Evolutionary conservation across 1,139 yeast genomes (phyloP).

Genomic region (Hyphopichia wangnamkhiaoensis): DNA sequence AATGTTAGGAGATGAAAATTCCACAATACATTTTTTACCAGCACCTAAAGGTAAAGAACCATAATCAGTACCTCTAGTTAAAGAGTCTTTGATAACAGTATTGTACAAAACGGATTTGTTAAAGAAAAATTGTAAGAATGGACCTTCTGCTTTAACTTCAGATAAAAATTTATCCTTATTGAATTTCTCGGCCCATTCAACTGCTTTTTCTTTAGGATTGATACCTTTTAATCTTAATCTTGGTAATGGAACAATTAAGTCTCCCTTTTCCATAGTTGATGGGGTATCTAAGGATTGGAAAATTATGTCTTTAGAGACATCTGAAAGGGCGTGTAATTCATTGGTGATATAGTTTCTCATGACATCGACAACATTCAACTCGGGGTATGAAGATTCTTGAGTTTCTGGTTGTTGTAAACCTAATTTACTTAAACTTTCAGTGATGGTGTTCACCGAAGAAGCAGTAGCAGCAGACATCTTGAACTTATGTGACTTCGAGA

Average conservation of each 20-base stretch:
- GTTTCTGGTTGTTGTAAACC: constrained; percentile 36
- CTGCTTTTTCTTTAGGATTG: constrained; percentile 81
- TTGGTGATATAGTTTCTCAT: constrained; percentile 86
- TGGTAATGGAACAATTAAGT: constrained; percentile 88
- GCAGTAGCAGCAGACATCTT: constrained; percentile 2
- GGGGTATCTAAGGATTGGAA: constrained; percentile 91
- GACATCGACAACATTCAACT: constrained; percentile 72
- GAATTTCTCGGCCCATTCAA: constrained; percentile 74
- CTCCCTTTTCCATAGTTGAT: constrained; percentile 85
- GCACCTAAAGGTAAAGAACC: constrained; percentile 79
- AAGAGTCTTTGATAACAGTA: constrained; percentile 70
- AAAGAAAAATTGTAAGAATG: constrained; percentile 88
- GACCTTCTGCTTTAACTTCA: constrained; percentile 81
- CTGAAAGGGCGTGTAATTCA: constrained; percentile 71
- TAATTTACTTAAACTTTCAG: constrained; percentile 35
- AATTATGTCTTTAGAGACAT: constrained; percentile 68
- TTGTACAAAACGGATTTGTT: constrained; percentile 64
- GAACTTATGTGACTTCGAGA: too few species aligned
- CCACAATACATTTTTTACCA: constrained; percentile 74
- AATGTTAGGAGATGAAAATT: constrained; percentile 96
- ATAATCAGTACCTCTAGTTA: constrained; percentile 58
- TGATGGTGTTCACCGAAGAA: constrained; percentile 28
- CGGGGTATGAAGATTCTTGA: constrained; percentile 57
- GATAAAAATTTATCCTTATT: constrained; percentile 67
- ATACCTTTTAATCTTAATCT: constrained; percentile 87